These are phyloP conservation scores for Aspergillus brasiliensis DNA, from an alignment of 2,329 filamentous ascomycete species.

Conservation along the genomic window DNA sequence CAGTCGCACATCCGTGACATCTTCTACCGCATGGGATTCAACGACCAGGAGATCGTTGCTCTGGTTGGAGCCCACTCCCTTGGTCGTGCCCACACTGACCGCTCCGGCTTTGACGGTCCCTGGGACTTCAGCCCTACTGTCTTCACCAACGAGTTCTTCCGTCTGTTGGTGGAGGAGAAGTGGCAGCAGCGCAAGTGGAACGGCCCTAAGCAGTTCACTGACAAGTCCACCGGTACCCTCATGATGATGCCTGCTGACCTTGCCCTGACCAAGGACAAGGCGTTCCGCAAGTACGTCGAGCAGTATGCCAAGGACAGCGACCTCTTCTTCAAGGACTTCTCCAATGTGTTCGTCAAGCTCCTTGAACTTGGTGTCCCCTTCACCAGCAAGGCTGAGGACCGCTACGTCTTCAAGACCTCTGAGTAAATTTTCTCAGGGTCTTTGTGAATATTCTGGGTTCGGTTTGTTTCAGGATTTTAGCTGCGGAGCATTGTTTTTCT, in stretches of 20 bases:
- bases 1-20: slow-evolving; percentile 83
- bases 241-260: slow-evolving; percentile 99
- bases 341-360: slow-evolving; percentile 73
- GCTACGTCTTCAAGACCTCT: slow-evolving; percentile 66
- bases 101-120: slow-evolving; percentile 83
- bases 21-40: slow-evolving; percentile 97
- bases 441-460: slow-evolving; percentile 10
- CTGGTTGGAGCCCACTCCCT: slow-evolving; percentile 83
- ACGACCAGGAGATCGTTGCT: slow-evolving; percentile 94
- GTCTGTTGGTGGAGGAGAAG: slow-evolving; percentile 84
- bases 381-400: slow-evolving; percentile 61
- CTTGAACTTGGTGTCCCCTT: slow-evolving; percentile 97
- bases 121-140: slow-evolving; percentile 93
- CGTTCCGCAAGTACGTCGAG: slow-evolving; percentile 77
- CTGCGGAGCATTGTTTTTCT: slow-evolving; percentile 16
- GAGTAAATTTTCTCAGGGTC: slow-evolving; percentile 31
- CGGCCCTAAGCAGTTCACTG: slow-evolving; percentile 86
- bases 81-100: slow-evolving; percentile 85
- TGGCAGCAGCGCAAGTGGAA: slow-evolving; percentile 92
- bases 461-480: slow-evolving; percentile 13
- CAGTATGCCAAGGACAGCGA: slow-evolving; percentile 90
- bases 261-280: slow-evolving; percentile 83
- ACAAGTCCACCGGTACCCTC: slow-evolving; percentile 79
- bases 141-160: slow-evolving; percentile 93
- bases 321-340: slow-evolving; percentile 91